Evolutionary conservation across 176 grass and related monocot species (phyloP).

Genomic region (Olyra latifolia): DNA sequence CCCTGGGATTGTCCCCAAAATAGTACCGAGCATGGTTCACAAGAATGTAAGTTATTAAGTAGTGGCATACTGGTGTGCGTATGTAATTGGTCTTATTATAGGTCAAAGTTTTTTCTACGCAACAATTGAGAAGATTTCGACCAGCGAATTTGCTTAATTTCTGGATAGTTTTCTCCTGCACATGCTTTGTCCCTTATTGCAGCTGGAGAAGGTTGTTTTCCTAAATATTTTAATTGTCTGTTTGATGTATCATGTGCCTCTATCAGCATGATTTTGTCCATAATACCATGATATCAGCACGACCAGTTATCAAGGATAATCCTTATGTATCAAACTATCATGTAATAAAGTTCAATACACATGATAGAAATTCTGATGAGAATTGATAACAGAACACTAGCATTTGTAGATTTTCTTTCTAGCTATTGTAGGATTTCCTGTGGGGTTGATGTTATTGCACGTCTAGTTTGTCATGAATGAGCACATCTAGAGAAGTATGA

Average conservation of each 20-base stretch:
- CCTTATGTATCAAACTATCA: slow-evolving; percentile 20
- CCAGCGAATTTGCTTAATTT: neutral
- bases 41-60: neutral
- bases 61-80: neutral
- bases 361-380: slow-evolving; percentile 3
- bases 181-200: slow-evolving; percentile 87
- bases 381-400: neutral
- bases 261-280: neutral
- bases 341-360: neutral
- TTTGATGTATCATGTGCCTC: slow-evolving; percentile 14
- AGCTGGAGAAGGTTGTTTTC: slow-evolving; percentile 71
- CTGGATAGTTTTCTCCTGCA: slow-evolving; percentile 43
- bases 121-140: neutral
- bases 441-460: neutral
- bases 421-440: neutral
- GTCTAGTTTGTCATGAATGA: too few relatives aligned
- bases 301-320: slow-evolving; percentile 16
- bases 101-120: neutral
- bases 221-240: neutral
- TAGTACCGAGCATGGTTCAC: neutral
- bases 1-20: neutral
- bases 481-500: neutral
- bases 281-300: slow-evolving; percentile 18
- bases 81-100: neutral
- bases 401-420: neutral